Conservation (phyloP, 176 grass and related monocot genomes). For the Eremochloa ophiuroides region DNA sequence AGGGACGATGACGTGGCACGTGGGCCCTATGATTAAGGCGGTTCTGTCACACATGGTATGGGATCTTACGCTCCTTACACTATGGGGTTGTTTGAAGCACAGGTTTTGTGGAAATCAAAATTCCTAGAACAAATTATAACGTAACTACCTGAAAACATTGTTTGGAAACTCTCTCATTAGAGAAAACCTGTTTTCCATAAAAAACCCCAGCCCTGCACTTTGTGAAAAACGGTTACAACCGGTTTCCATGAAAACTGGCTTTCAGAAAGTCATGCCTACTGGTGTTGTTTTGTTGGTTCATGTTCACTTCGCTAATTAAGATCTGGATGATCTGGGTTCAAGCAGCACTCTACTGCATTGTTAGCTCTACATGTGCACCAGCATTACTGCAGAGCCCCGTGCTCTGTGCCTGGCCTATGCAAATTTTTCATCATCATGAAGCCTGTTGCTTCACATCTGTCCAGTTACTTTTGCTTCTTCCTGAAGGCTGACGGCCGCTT, state of each 20-base stretch:
- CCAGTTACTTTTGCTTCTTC: neutral
- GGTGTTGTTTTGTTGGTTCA: neutral
- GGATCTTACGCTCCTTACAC: neutral
- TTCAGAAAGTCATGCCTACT: neutral
- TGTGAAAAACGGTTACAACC: neutral
- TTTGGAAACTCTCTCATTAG: neutral
- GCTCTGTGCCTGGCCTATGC: neutral
- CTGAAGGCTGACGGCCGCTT: neutral
- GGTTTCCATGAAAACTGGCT: neutral
- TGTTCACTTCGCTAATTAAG: neutral
- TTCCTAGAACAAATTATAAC: neutral
- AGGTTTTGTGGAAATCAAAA: neutral
- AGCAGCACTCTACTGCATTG: neutral
- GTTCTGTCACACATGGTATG: slow-evolving; percentile 45
- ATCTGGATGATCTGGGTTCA: neutral
- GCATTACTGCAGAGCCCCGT: too few relatives aligned
- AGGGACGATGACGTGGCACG: too few relatives aligned
- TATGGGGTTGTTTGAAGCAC: neutral
- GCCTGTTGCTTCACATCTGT: neutral
- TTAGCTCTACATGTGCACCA: too few relatives aligned
- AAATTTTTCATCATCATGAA: neutral
- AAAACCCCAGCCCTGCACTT: neutral
- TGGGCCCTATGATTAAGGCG: too few relatives aligned
- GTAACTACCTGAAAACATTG: neutral
- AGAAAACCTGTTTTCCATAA: neutral